Evolutionary conservation across 208 protist genomes (phyloP), one percentile per base, ranked within the genome.

Genomic region (Sergeia podlipaevii): DNA sequence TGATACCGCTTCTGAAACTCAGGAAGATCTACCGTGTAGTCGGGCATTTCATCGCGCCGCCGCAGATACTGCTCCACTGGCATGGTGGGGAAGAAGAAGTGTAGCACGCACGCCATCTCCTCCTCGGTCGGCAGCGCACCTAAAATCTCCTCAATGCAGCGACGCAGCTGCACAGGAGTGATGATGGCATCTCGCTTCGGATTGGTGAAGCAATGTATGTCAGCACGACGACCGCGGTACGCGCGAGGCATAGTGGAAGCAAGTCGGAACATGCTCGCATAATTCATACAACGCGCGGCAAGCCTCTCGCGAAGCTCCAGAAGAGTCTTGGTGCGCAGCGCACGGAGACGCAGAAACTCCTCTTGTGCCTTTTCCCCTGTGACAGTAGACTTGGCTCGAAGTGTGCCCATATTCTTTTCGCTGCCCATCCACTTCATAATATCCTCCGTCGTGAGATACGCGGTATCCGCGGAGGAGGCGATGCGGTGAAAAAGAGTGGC

Each of bases 61-160:
- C 69, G 69, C 33, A 73, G 66, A 58, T 90, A 80, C 41, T 84
- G 64, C 32, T 73, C 77, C 30, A 18, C 48, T 30, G 85, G 82
- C 30, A 96, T 56, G 15, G 52, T 30, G 11, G 89, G 89, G 42
- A 93, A 96, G 65, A 96, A 96, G 65, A 93, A 96, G 45, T 67
- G 24, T 2, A 94, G 45, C 8, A 95, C 50, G 36, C 54, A 74
- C 15, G 62, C 62, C 70, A 97, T 80, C 63, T 97, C 80, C 8
- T 70, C 65, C n/a, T 68, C 44, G 1, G 76, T 63, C 4, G 76
- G 67, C 7, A 57, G 60, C 18, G 80, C 70, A 3, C 82, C 77
- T 17, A 97, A 69, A 4, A 92, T 69, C 55, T 94, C 85, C 53
- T 83, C 77, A 36, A 93, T 68, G 51, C 88, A 94, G 37, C 85